Percentiles rank a stretch among this genome's conserved stretches.
Conservation (phyloP, 106 monocot genomes). For the Dendrobium huoshanense region DNA sequence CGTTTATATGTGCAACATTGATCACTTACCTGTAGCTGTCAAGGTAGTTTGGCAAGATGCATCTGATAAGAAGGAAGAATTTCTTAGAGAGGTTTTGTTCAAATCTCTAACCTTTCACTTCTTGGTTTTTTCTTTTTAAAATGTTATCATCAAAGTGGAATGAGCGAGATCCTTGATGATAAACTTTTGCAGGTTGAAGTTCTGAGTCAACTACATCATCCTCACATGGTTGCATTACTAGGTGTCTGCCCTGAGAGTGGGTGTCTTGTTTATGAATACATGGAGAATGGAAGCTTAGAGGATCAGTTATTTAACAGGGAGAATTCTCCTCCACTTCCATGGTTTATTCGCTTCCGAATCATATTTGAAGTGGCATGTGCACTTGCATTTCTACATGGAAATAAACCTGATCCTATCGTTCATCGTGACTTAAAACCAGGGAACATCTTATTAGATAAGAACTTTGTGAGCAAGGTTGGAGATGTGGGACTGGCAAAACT, state of each 20-base stretch:
- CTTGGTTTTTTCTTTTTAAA: not conserved
- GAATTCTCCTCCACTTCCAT: constrained; percentile 40
- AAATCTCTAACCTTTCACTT: no score
- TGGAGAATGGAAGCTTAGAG: constrained; percentile 86
- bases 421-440: constrained; percentile 90
- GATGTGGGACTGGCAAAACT: constrained; percentile 86
- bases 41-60: constrained; percentile 67
- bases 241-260: constrained; percentile 71
- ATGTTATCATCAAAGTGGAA: no score
- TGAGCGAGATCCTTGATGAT: not conserved
- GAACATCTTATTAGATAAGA: constrained; percentile 72
- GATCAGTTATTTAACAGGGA: constrained; percentile 49
- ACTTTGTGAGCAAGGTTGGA: constrained; percentile 69
- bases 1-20: constrained; percentile 78
- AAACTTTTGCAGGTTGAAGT: constrained; percentile 55
- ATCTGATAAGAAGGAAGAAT: constrained; percentile 57
- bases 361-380: constrained; percentile 73
- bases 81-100: constrained; percentile 67
- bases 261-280: constrained; percentile 80
- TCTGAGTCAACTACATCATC: constrained; percentile 73
- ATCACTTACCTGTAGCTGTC: constrained; percentile 79
- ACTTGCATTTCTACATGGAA: constrained; percentile 66
- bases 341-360: constrained; percentile 63
- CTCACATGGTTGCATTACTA: constrained; percentile 72
- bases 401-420: constrained; percentile 80